Evolutionary conservation across 306 rosid species (phyloP), one percentile per base, ranked within the genome.

Genomic region (Begonia peltatifolia): DNA sequence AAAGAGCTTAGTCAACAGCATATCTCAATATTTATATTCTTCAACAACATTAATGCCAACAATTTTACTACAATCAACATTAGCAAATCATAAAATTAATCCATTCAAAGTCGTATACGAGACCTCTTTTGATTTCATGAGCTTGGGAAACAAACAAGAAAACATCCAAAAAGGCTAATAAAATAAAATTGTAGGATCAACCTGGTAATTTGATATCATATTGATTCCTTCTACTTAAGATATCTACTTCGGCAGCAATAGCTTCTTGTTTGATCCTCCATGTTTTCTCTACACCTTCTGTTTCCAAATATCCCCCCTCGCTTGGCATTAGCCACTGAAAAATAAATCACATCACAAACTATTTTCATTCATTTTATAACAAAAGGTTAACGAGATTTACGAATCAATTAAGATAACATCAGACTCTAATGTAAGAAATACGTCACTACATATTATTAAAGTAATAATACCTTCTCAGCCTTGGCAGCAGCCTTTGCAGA

Each of bases 281-380:
- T 6, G 95, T 78, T 71, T 83, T 83, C 81, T 85, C 97, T 54
- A 83, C 42, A 18, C 95, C 97, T 69, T 85, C 95, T 50, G 82
- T 36, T 80, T 83, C 94, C 64, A 90, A 68, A 70, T 60, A 86
- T 50, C 95, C 95, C 46, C 76, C 87, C 60, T 80, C 92, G 30
- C 79, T 76, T 16, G 97, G 97, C 79, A 65, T 75, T 62, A 90
- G 83, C 92, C 94, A 90, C 97, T 90, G 65, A 64, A 55, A 50
- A 11, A 14, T 38, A n/a, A 23, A 17, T 60, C 22, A 53, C 6
- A 41, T 11, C 15, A 42, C 14, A 47, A 50, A 23, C 9, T 13
- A 50, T 30, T 12, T 30, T 30, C 11, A 17, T 49, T 8, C 41
- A 50, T 16, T 36, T 12, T 16, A 41, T 18, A 35, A 9, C 50